Conservation (phyloP, 2,329 filamentous ascomycete genomes). For the Zasmidium citrigriseum region DNA sequence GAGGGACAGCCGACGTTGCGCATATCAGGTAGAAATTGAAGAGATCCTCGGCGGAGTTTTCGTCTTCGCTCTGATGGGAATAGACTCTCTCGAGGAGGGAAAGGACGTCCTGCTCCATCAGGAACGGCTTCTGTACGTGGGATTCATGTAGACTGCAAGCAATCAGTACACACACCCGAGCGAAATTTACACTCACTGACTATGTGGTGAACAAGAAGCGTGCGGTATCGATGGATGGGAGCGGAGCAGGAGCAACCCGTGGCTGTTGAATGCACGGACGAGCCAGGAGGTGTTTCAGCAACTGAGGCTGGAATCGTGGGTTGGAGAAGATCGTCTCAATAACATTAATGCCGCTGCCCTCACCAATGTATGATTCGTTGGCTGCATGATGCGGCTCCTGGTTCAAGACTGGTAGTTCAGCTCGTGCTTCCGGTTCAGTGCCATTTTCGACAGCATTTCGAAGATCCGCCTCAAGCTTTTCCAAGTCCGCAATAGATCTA, state of each 20-base stretch:
- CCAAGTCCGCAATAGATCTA: slow-evolving; percentile 14
- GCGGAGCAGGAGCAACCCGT: slow-evolving; percentile 5
- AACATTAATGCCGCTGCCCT: slow-evolving; percentile 10
- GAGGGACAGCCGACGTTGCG: slow-evolving; percentile 40
- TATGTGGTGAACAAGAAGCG: slow-evolving; percentile 5
- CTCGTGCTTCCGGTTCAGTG: not conserved
- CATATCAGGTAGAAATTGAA: slow-evolving; percentile 42
- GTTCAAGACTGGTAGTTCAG: no score
- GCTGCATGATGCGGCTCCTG: not conserved
- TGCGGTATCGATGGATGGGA: slow-evolving; percentile 8
- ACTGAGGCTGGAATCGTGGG: slow-evolving; percentile 9
- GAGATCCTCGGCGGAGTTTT: slow-evolving; percentile 26
- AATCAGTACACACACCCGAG: not conserved
- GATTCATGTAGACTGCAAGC: slow-evolving; percentile 12
- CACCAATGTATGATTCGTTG: slow-evolving; percentile 10
- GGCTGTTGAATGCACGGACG: slow-evolving; percentile 10
- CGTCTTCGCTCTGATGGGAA: slow-evolving; percentile 11
- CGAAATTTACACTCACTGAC: not conserved
- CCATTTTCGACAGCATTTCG: not conserved
- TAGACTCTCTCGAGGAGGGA: slow-evolving; percentile 13
- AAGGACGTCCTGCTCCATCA: slow-evolving; percentile 7
- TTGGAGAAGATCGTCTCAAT: slow-evolving; percentile 10
- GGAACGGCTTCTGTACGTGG: slow-evolving; percentile 16
- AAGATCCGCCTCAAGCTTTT: slow-evolving; percentile 12
- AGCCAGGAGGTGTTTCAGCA: slow-evolving; percentile 7